These are phyloP conservation scores for Coemansia sp. DNA, from an alignment of 192 early-diverging fungal species.

Conservation along the genomic window DNA sequence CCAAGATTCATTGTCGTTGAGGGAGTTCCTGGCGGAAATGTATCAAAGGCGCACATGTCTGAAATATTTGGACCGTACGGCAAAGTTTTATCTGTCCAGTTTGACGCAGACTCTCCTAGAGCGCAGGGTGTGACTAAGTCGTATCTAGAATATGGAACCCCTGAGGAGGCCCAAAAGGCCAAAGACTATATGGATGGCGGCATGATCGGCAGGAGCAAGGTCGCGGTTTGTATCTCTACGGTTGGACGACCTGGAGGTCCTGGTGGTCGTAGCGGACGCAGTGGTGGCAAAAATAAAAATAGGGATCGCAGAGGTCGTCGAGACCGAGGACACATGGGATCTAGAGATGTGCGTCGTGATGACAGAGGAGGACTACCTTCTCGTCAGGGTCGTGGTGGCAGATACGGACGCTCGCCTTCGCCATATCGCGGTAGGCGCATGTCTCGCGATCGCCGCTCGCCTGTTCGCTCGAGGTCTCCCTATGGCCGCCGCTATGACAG, in stretches of 20 bases:
- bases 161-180: conserved; percentile 17
- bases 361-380: conserved; percentile 14
- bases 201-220: conserved; percentile 15
- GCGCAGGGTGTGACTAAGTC: neutral
- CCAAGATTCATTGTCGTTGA: conserved; percentile 5
- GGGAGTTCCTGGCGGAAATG: neutral
- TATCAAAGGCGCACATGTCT: conserved; percentile 12
- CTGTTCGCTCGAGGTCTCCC: conserved; percentile 38
- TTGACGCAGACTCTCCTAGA: neutral
- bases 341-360: neutral
- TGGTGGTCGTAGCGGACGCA: neutral
- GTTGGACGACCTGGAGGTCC: neutral
- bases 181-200: conserved; percentile 43
- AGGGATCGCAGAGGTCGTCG: neutral
- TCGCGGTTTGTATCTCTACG: neutral
- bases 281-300: neutral
- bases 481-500: conserved; percentile 17
- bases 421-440: conserved; percentile 24
- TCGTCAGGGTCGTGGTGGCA: conserved; percentile 9
- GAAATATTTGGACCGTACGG: conserved; percentile 42
- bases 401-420: conserved; percentile 40
- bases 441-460: conserved; percentile 28
- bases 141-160: conserved; percentile 1
- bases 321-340: no score
- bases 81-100: conserved; percentile 1